Base-by-base conservation (phyloP, 1,284 basidiomycete species). In the Fistulina hepatica region DNA sequence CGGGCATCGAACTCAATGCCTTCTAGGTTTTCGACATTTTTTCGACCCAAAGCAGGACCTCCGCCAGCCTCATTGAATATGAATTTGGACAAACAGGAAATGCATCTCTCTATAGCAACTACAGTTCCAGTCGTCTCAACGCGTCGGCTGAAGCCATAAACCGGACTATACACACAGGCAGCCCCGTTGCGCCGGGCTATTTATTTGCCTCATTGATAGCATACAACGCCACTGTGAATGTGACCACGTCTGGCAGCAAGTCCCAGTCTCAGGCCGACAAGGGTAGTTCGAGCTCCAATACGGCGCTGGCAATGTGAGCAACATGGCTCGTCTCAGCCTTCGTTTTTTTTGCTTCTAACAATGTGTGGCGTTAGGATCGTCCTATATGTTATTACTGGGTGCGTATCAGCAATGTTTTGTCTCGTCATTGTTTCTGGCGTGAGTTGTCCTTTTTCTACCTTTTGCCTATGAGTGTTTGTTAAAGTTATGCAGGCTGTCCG, bases 1-100 rank as follows among this genome's bases (percentile, higher is more conserved):
- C n/a, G n/a, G n/a, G n/a, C n/a, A n/a, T n/a, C n/a, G n/a, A n/a
- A n/a, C n/a, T n/a, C n/a, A n/a, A n/a, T n/a, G n/a, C n/a, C n/a
- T n/a, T n/a, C n/a, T n/a, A n/a, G n/a, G 73, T 80, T 20, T 72
- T 92, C 55, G 83, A 91, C 51, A 77, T 92, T 23, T 91, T 84
- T 53, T 68, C 78, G 2, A 78, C 79, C 1, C 71, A 74, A 43
- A 65, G 67, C 16, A 55, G 55, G 36, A 63, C 55, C 19, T 66
- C 57, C 45, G 56, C 58, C 21, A 73, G 71, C 32, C 60, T 76
- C 15, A 80, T 88, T 44, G 67, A 81, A 45, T 69, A 69, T 42
- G 75, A 78, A 50, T 85, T 82, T 43, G 60, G 60, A 19, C 65
- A 68, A 49, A 55, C 64, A 43, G 56, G 56, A 15, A 76, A 76